Evolutionary conservation across 2,329 filamentous ascomycete species (phyloP), one percentile per base, ranked within the genome.

Genomic region (Claviceps digitariae): DNA sequence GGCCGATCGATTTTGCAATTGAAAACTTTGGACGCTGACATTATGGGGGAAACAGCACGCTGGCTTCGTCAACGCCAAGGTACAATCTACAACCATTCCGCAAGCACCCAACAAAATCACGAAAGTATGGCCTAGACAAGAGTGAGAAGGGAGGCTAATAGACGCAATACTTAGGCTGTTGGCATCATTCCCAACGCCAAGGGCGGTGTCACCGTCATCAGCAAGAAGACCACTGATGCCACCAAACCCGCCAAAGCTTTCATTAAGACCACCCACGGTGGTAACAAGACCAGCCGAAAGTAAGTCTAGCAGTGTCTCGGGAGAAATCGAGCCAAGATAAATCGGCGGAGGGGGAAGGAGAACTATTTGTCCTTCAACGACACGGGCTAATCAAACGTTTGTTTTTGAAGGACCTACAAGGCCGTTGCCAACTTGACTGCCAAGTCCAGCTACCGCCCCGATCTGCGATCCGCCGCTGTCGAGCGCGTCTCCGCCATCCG

Each of bases 41-140:
- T 54, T 31, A 50, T 46, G 59, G 15, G 15, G 23, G 3, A 27
- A 25, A 58, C 69, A 94, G 88, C 82, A 95, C 74, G 87, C 87
- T 66, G 93, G 93, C 68, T 94, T 90, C 74, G 83, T 88, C 74
- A 95, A 95, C 79, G 81, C 84, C 72, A 93, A 95, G 87, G 89
- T 93, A 86, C 62, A 58, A 21, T 40, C 4, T 10, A 34, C 27
- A 29, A 29, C 9, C 27, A 5, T 1, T 46, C 44, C 54, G 38
- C 25, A 38, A 25, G 9, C 25, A 23, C 4, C 8, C 21, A 41
- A 34, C 23, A 38, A 4, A 27, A 27, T 6, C 29, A 57, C 50
- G 25, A 56, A 56, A 25, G 4, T 27, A 38, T 40, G 38, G 21
- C 31, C 41, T 23, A 29, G 52, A 31, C 9, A 47, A 21, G 46